Conservation (phyloP, 2,329 filamentous ascomycete genomes). For the Tolypocladium ophioglossoides region DNA sequence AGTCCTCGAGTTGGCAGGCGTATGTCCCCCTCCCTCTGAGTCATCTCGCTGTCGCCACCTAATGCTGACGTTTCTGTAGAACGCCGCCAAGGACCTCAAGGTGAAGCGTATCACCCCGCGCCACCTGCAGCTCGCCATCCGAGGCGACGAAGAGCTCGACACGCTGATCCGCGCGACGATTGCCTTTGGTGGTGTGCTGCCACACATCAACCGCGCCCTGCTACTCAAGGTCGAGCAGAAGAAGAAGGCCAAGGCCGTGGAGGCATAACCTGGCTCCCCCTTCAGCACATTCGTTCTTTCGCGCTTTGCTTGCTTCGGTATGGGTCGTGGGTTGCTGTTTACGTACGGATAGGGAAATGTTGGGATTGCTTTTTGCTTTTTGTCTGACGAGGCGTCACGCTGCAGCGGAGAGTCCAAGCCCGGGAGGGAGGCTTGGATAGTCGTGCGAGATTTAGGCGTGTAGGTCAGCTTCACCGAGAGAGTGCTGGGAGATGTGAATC, state of each 20-base stretch:
- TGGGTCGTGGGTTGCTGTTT: background rate
- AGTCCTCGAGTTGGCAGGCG: constrained; percentile 92
- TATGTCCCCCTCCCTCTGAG: constrained; percentile 31
- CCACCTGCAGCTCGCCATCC: constrained; percentile 94
- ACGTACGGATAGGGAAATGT: constrained; percentile 1
- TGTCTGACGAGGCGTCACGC: background rate
- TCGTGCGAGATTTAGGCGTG: background rate
- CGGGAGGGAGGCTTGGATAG: background rate
- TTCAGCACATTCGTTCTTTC: constrained; percentile 2
- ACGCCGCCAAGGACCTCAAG: constrained; percentile 98
- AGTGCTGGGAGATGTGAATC: background rate
- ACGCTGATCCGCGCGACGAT: constrained; percentile 96
- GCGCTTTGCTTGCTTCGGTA: constrained; percentile 7
- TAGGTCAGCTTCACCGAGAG: background rate
- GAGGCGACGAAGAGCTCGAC: constrained; percentile 96
- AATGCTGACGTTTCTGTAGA: constrained; percentile 36
- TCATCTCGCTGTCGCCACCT: constrained; percentile 5
- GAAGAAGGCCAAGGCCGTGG: constrained; percentile 63
- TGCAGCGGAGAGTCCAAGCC: background rate
- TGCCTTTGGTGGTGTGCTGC: constrained; percentile 94
- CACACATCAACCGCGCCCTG: constrained; percentile 96
- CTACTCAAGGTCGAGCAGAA: constrained; percentile 95
- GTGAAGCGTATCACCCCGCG: constrained; percentile 99
- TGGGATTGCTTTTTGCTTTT: constrained; percentile 1
- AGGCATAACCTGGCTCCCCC: constrained; percentile 22